These are phyloP conservation scores for Lanzia echinophila DNA, from an alignment of 2,329 filamentous ascomycete species.

Conservation along the genomic window DNA sequence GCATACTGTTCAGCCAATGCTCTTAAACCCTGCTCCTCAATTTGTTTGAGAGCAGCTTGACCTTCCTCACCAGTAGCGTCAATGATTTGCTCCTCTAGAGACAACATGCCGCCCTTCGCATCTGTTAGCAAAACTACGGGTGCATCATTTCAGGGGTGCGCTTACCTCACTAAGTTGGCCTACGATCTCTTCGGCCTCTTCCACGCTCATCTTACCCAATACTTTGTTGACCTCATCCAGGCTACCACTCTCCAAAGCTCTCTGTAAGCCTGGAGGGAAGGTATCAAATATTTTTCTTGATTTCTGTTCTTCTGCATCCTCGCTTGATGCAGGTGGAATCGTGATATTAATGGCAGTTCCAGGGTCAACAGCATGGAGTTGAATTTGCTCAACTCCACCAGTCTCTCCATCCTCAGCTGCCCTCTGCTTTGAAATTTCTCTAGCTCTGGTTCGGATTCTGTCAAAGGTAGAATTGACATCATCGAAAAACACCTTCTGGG, in stretches of 20 bases:
- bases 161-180: slow-evolving; percentile 66
- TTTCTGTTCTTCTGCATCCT: slow-evolving; percentile 56
- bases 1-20: slow-evolving; percentile 25
- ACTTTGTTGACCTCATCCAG: slow-evolving; percentile 86
- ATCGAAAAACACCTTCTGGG: slow-evolving; percentile 82
- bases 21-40: slow-evolving; percentile 52
- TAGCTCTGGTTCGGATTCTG: slow-evolving; percentile 66
- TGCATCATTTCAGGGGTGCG: background rate
- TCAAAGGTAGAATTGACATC: slow-evolving; percentile 86
- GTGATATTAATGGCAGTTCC: slow-evolving; percentile 85
- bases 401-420: slow-evolving; percentile 49
- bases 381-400: slow-evolving; percentile 86
- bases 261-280: slow-evolving; percentile 75
- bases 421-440: slow-evolving; percentile 39
- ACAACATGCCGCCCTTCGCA: slow-evolving; percentile 70
- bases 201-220: slow-evolving; percentile 79
- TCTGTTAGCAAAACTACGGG: slow-evolving; percentile 1
- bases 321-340: slow-evolving; percentile 63
- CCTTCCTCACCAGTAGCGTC: slow-evolving; percentile 90
- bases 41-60: slow-evolving; percentile 66
- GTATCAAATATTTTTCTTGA: slow-evolving; percentile 72
- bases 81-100: slow-evolving; percentile 86
- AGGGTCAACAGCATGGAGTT: slow-evolving; percentile 92
- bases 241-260: slow-evolving; percentile 79
- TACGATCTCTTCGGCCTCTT: slow-evolving; percentile 80